These are phyloP conservation scores for Penicillium freii DNA, from an alignment of 2,329 filamentous ascomycete species.

Conservation along the genomic window DNA sequence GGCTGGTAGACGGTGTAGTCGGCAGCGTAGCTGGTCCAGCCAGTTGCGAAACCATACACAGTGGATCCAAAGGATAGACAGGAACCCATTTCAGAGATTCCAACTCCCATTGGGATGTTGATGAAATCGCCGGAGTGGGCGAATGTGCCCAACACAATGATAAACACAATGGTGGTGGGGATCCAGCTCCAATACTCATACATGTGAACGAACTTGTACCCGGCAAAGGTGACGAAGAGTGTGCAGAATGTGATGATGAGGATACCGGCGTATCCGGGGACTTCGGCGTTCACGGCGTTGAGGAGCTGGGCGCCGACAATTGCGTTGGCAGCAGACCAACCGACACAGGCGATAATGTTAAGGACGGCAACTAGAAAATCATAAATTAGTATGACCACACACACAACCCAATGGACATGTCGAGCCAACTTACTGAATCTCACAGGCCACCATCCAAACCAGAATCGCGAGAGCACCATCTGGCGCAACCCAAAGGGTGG, in stretches of 20 bases:
- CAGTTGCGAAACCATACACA: constrained; percentile 66
- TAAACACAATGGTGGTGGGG: constrained; percentile 69
- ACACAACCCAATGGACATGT: background rate
- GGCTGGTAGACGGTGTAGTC: constrained; percentile 83
- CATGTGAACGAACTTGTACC: constrained; percentile 71
- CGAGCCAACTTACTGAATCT: constrained; percentile 57
- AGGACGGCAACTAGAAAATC: constrained; percentile 59
- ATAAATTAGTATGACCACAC: constrained; percentile 9
- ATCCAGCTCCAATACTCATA: constrained; percentile 78
- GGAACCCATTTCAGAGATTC: constrained; percentile 59
- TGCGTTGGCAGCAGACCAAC: constrained; percentile 74
- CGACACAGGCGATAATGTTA: constrained; percentile 68
- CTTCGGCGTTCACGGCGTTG: constrained; percentile 66
- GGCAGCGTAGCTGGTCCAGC: constrained; percentile 72
- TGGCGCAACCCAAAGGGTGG: constrained; percentile 72
- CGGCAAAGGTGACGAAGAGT: constrained; percentile 68
- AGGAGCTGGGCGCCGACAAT: constrained; percentile 79
- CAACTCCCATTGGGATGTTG: constrained; percentile 59
- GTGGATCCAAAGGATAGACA: constrained; percentile 66
- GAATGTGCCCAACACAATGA: constrained; percentile 68
- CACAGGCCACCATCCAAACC: constrained; percentile 69
- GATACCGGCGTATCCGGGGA: constrained; percentile 73
- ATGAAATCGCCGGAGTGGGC: constrained; percentile 65
- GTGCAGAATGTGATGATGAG: constrained; percentile 69
- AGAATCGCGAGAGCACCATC: constrained; percentile 77